Conservation (phyloP, 371 early-diverging fungal genomes). For the Mortierella sp. region DNA sequence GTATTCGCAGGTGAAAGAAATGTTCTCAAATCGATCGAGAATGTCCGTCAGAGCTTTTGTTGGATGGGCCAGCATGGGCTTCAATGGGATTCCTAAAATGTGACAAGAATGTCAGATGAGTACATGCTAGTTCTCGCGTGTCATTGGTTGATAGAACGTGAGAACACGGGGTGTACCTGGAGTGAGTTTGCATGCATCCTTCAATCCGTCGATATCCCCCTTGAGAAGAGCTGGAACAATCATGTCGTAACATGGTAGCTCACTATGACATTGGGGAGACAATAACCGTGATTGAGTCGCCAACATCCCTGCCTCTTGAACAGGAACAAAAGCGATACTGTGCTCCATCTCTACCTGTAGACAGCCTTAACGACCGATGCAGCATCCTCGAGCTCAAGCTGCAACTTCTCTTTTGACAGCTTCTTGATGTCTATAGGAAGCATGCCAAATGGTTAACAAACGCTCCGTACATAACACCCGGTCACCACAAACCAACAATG, state of each 20-base stretch:
- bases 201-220: conserved; percentile 74
- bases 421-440: conserved; percentile 55
- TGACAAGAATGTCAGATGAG: no score
- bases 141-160: conserved; percentile 17
- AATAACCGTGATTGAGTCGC: no score
- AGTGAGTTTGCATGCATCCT: conserved; percentile 83
- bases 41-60: conserved; percentile 96
- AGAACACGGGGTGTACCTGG: conserved; percentile 71
- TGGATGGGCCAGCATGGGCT: conserved; percentile 99
- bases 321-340: not conserved
- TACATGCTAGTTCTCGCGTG: no score
- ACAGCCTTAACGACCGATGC: conserved; percentile 87
- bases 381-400: conserved; percentile 72
- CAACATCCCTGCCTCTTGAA: no score
- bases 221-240: conserved; percentile 89
- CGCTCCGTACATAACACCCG: no score
- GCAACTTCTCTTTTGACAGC: conserved; percentile 62
- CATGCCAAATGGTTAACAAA: not conserved
- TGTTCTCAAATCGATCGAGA: conserved; percentile 92
- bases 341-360: conserved; percentile 72
- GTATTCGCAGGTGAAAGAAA: conserved; percentile 97
- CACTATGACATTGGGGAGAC: conserved; percentile 54
- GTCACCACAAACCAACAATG: no score
- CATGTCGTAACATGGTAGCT: conserved; percentile 90
- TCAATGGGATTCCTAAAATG: conserved; percentile 85